Percentiles rank a stretch among this genome's conserved stretches.
Evolutionary conservation across 257 asterid species (phyloP).

Genomic region (Solanum piurae): DNA sequence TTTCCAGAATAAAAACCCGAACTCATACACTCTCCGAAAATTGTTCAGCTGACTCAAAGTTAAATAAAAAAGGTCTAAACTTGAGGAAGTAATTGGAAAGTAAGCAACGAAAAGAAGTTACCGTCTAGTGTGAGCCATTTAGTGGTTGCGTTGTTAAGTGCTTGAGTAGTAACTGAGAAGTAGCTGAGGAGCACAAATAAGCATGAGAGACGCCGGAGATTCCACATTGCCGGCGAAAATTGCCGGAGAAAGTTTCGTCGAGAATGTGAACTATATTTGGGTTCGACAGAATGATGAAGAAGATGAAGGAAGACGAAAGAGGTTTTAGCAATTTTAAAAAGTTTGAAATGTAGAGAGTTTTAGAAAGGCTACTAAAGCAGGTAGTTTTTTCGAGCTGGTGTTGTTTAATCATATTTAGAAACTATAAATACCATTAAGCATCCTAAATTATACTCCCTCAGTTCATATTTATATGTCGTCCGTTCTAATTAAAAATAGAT

Average conservation of each 20-base stretch:
- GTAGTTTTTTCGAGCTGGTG: neutral
- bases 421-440: neutral
- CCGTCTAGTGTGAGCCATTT: slow-evolving; percentile 71
- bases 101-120: slow-evolving; percentile 2
- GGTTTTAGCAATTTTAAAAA: neutral
- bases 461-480: too few species aligned
- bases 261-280: neutral
- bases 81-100: neutral
- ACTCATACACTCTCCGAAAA: neutral
- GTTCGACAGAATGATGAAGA: neutral
- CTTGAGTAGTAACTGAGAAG: slow-evolving; percentile 41
- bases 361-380: neutral
- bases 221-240: slow-evolving; percentile 45
- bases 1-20: neutral
- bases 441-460: too few species aligned
- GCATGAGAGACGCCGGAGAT: slow-evolving; percentile 23
- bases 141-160: slow-evolving; percentile 19
- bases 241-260: neutral
- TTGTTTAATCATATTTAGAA: neutral
- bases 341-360: neutral
- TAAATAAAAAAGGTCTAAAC: neutral
- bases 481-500: too few species aligned
- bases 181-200: slow-evolving; percentile 20
- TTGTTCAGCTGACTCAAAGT: neutral
- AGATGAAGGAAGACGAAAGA: neutral